phyloP scores from a whole-genome alignment of 768 basidiomycete species.

The Russula sp. region DNA sequence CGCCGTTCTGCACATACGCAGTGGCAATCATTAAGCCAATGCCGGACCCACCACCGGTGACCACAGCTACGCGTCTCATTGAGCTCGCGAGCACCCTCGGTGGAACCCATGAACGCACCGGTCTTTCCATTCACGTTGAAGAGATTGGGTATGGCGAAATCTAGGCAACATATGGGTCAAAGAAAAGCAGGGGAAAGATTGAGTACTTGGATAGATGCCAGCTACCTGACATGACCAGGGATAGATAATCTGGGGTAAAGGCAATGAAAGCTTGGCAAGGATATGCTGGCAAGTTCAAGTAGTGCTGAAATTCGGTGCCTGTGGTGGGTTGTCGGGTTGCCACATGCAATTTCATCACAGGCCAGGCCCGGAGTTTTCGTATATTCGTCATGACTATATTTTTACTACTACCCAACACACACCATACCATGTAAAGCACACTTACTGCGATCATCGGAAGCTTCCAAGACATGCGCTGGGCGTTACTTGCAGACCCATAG shows the following conservation, averaged over 20 bases:
- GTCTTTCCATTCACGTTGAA: constrained; percentile 22
- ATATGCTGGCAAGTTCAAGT: neutral
- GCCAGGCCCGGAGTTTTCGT: too few relatives aligned
- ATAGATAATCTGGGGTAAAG: neutral
- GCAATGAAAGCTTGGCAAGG: neutral
- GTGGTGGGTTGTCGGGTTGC: too few relatives aligned
- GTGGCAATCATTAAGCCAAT: constrained; percentile 81
- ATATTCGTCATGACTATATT: too few relatives aligned
- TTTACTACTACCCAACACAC: too few relatives aligned
- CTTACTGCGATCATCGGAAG: too few relatives aligned
- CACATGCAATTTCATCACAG: too few relatives aligned
- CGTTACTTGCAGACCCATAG: too few relatives aligned
- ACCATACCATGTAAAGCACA: too few relatives aligned
- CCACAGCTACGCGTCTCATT: constrained; percentile 42
- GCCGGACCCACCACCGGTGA: constrained; percentile 80
- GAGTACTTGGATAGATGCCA: neutral
- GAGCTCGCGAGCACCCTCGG: neutral
- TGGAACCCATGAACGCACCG: constrained; percentile 1
- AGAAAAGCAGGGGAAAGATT: neutral
- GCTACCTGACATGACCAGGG: constrained; percentile 1
- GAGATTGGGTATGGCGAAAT: constrained; percentile 14
- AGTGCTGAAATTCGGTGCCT: too few relatives aligned
- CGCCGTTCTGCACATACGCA: constrained; percentile 78
- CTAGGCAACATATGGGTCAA: neutral
- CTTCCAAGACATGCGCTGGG: too few relatives aligned